phyloP scores from a whole-genome alignment of 23 red algal species.

The Agarophyton chilense region DNA sequence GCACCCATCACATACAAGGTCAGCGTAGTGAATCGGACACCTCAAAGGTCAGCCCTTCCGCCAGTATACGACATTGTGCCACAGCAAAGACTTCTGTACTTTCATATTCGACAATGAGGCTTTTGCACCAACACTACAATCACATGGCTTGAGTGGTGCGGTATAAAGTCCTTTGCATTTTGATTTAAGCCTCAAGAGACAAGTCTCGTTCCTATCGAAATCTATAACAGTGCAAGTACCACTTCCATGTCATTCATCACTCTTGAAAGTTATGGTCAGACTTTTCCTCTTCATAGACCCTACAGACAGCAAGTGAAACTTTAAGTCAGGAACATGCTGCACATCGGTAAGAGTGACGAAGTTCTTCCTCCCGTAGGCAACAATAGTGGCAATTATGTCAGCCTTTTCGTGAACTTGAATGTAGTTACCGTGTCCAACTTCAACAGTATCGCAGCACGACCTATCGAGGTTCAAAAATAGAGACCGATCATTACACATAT shows the following conservation, averaged over 20 bases:
- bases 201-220: background rate
- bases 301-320: constrained; percentile 10
- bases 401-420: background rate
- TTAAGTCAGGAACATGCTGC: constrained; percentile 1
- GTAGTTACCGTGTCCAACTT: background rate
- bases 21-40: too few species aligned
- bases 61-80: too few species aligned
- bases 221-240: background rate
- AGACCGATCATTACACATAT: background rate
- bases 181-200: background rate
- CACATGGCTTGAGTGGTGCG: background rate
- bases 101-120: background rate
- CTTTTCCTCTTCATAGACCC: background rate
- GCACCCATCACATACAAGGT: too few species aligned
- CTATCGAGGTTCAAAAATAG: background rate
- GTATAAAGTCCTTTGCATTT: background rate
- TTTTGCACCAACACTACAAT: background rate
- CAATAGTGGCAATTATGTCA: background rate
- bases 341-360: constrained; percentile 4
- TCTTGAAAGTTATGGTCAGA: background rate
- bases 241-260: background rate
- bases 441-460: background rate
- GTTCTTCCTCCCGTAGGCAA: background rate
- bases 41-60: too few species aligned
- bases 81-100: background rate